Base-by-base conservation (phyloP, 2,329 filamentous ascomycete genomes). In the Gliomastix tumulicola region DNA sequence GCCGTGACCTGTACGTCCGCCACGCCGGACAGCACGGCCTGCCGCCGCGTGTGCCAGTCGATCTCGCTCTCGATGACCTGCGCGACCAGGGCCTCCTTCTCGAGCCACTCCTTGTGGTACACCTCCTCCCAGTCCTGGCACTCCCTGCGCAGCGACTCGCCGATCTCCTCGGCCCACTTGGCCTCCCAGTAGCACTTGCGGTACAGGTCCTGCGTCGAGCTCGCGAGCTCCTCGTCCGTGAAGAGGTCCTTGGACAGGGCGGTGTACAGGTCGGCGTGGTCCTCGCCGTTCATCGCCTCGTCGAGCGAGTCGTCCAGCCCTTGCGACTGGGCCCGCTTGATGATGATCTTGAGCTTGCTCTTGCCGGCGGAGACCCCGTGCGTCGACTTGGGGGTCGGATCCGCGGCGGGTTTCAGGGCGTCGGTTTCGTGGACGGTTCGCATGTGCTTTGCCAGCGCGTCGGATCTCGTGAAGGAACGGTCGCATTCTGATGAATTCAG, bases 361-460 rank as follows among this genome's bases (percentile, higher is more conserved):
- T 68, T 73, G 50, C 56, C 61, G 28, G 56, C 52, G 15, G 53
- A 60, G 25, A 51, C 59, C 3, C 66, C 54, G 48, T 79, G 76
- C 66, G 77, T 74, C 40, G 79, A 79, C 56, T 87, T 84, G 17
- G 82, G 79, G 11, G 87, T 76, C 3, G 83, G 79, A 54, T 89
- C 80, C 25, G 25, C n/a, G 13, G 77, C 80, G 5, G 86, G 84
- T n/a, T 87, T 81, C 17, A 95, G 71, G 13, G 88, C 85, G 63
- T 98, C 92, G 4, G 90, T 96, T 59, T 98, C 92, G 66, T 98
- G 92, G 25, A 98, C 89, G 13, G 92, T 97, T 49, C 92, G 84
- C 88, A 97, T 97, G 58, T 98, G 92, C 61, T 98, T 98, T 3
- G 90, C 88, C 1, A 98, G 73, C 11, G 92, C 92, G 53, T 98